Evolutionary conservation across 352 stramenopile genomes (phyloP), one percentile per base, ranked within the genome.

Genomic region (Thalassiosira exigua): DNA sequence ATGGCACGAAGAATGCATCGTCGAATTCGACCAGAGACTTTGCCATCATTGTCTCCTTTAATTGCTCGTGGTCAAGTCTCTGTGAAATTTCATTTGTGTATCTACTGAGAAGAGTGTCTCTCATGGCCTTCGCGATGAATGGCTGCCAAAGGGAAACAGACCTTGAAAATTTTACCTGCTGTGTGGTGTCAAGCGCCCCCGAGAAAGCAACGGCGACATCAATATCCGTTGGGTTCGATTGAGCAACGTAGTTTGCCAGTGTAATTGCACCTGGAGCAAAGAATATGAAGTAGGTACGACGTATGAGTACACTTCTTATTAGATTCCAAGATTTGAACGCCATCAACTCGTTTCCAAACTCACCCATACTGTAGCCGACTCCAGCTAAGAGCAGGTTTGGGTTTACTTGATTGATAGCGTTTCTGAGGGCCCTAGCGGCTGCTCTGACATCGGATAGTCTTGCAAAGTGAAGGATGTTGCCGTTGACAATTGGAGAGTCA

Each of bases 71-170:
- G 22, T 52, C 70, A 12, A 92, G 61, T 14, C 75, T 66, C 17
- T 56, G 22, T 30, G 62, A 48, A 42, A 88, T 79, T 44, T 85
- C 66, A 14, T 75, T 62, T 14, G 75, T 79, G 60, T 85, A 92
- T 60, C 91, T 90, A 7, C 79, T 65, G 17, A 91, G 7, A 1
- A 94, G 52, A 64, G 92, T 94, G 30, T 86, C 75, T 64, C 91
- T 84, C 44, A 95, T 70, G 9, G 39, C 72, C 46, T 86, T 73
- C 29, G 90, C 73, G 12, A 96, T 75, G 24, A 95, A 81, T 2
- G 92, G 91, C 84, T 96, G 92, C 91, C 91, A 96, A 2, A 95
- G 58, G 11, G 72, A 67, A 39, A 83, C 69, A 17, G 83, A 86
- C 58, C 92, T 75, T 58, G 50, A 32, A 53, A 88, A 90, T 29